Evolutionary conservation across 805 yeast species (phyloP).

Genomic region (Tanozyma kutaoensis): DNA sequence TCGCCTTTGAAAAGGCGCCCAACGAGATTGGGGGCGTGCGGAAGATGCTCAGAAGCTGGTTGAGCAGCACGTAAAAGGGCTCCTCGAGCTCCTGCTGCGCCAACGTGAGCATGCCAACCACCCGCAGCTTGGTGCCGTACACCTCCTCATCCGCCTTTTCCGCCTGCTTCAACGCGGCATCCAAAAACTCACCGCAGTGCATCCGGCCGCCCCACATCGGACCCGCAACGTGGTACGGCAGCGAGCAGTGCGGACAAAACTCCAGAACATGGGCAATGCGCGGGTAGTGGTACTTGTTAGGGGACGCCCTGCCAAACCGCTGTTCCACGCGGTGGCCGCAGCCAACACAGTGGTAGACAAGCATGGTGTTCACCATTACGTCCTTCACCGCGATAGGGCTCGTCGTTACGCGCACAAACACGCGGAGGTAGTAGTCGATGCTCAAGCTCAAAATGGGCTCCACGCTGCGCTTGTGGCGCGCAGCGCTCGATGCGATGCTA

Average conservation of each 20-base stretch:
- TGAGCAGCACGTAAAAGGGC: conserved; percentile 79
- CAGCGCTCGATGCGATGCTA: conserved; percentile 71
- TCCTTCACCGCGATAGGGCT: conserved; percentile 76
- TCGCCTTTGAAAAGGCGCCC: conserved; percentile 56
- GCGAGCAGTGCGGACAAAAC: conserved; percentile 59
- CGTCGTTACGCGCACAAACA: conserved; percentile 65
- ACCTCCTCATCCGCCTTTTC: conserved; percentile 34
- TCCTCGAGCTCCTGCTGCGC: conserved; percentile 55
- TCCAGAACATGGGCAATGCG: conserved; percentile 45
- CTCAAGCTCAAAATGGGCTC: conserved; percentile 80
- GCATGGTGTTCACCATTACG: conserved; percentile 63
- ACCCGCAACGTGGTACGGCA: conserved; percentile 70
- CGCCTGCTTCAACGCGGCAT: conserved; percentile 42
- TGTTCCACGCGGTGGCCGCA: conserved; percentile 68
- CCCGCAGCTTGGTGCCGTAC: conserved; percentile 73
- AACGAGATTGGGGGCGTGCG: conserved; percentile 79
- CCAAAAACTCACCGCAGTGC: conserved; percentile 58
- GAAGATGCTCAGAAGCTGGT: conserved; percentile 59
- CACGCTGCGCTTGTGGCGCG: conserved; percentile 73
- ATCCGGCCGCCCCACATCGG: conserved; percentile 91
- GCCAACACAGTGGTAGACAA: conserved; percentile 74
- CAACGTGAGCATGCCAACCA: conserved; percentile 84
- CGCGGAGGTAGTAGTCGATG: conserved; percentile 85
- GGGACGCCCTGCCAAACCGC: conserved; percentile 52
- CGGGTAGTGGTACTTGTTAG: conserved; percentile 42